Base-by-base conservation (phyloP, 306 rosid genomes). In the Glycine latifolia region DNA sequence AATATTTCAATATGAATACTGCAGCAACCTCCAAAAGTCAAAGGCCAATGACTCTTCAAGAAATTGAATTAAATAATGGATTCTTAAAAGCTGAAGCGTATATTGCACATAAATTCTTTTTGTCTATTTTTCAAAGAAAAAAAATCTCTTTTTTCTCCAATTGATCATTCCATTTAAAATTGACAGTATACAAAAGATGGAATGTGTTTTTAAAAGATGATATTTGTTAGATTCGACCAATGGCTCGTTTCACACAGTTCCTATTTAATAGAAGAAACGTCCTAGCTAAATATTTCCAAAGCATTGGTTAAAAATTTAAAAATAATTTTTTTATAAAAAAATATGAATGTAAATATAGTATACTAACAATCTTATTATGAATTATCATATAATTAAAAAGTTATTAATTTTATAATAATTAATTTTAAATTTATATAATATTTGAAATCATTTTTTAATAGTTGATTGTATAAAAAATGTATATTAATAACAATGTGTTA, bases 21-120 rank as follows among this genome's bases (percentile, higher is more conserved):
- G 58, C 67, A 20, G 41, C 43, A 63, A 84, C 50, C 80, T 79
- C 41, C 5, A 67, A 67, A 84, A 84, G 87, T 79, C 83, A 7
- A 72, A 61, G 78, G 78, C 73, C 67, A 9, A 26, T 33, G 77
- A 76, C 85, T 76, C 76, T 72, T 10, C 26, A 35, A 33, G 41
- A 43, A 8, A 41, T 8, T 43, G 3, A 37, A 37, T 37, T 37
- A 4, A 39, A 67, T 58, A 58, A 66, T 35, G n/a, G 43, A 62
- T 62, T 31, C 43, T 6, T 3, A 7, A 7, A 35, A 6, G 1
- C 48, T 37, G 13, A 65, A 26, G 7, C 3, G 10, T 33, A 12
- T 15, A 67, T 14, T 67, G 4, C 31, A 43, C n/a, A 8, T 15
- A n/a, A 3, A 41, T 67, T 67, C 71, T 7, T 65, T n/a, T 66